Base-by-base conservation (phyloP, 176 grass and related monocot species). In the Juncus inflexus region DNA sequence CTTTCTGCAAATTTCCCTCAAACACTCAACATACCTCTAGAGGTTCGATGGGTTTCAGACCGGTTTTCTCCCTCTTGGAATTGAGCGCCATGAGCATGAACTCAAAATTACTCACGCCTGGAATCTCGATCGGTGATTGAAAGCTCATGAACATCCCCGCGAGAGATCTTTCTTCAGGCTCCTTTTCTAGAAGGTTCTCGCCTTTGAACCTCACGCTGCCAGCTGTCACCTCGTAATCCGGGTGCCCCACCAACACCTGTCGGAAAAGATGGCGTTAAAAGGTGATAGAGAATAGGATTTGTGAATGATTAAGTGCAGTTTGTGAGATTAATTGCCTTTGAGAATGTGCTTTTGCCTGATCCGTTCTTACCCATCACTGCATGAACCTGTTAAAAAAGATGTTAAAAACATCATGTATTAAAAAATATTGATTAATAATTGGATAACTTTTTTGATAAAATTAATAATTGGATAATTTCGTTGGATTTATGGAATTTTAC, bases 51-150 rank as follows among this genome's bases (percentile, higher is more conserved):
- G 74, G 67, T 82, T 73, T 73, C 16, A 86, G 55, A 54, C 82
- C 88, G 2, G 59, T 84, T 78, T 83, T 89, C 68, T 89, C 89
- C 79, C 85, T 77, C 71, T 78, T 77, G 63, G 88, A 81, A 73
- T 99, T 99, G n/a, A 84, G 64, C 53, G 85, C 83, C 94, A 99
- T 99, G 63, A 74, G 88, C 50, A 99, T 78, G 81, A 92, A 99
- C 71, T 99, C 85, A 45, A 80, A 92, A 78, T 99, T 99, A 85
- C 89, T 90, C 62, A 99, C 83, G 51, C 85, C 88, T 61, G 88
- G 88, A 81, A 99, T 92, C 60, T 97, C 94, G 15, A 91, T 83
- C 55, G 94, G 94, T 4, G 77, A 75, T 75, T 99, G 94, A 42
- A 97, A 91, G 70, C 88, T 91, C 88, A 97, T 83, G 47, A 91